Conservation (phyloP, 352 stramenopile genomes). For the Globisporangium barbulae region DNA sequence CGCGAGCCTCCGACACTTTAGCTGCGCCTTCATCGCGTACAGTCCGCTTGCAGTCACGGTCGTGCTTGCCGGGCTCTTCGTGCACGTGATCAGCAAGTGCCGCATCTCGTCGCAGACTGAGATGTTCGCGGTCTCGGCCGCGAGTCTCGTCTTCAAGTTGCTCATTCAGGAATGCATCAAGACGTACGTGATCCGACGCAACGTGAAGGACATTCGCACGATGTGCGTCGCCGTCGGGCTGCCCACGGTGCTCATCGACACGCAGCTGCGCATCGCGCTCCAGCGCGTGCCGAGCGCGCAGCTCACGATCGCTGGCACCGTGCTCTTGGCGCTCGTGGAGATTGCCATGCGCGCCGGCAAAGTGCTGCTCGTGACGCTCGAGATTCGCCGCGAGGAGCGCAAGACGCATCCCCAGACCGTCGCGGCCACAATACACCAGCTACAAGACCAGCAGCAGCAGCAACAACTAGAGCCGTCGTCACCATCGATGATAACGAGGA, state of each 20-base stretch:
- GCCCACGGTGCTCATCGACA: constrained; percentile 28
- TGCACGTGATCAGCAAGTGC: constrained; percentile 12
- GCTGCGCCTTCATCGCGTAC: background rate
- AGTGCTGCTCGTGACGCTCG: constrained; percentile 14
- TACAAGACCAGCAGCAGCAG: background rate
- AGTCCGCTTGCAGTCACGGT: background rate
- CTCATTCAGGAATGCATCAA: constrained; percentile 23
- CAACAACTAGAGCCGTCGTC: background rate
- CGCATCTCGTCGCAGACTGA: background rate
- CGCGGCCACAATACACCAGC: background rate
- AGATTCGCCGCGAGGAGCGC: constrained; percentile 10
- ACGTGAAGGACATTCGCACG: constrained; percentile 12
- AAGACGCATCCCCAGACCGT: background rate
- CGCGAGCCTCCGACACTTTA: background rate
- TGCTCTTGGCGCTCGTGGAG: constrained; percentile 26
- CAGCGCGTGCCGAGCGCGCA: constrained; percentile 14
- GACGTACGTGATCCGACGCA: constrained; percentile 18
- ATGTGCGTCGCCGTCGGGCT: constrained; percentile 25
- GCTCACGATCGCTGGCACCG: constrained; percentile 19
- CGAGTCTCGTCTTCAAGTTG: constrained; percentile 19
- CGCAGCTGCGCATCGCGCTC: constrained; percentile 23
- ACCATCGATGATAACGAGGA: background rate
- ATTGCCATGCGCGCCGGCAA: constrained; percentile 25
- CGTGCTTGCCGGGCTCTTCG: constrained; percentile 8
- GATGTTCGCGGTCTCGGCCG: constrained; percentile 12